phyloP scores from a whole-genome alignment of 805 yeast species.

The Ogataea paraovalis region DNA sequence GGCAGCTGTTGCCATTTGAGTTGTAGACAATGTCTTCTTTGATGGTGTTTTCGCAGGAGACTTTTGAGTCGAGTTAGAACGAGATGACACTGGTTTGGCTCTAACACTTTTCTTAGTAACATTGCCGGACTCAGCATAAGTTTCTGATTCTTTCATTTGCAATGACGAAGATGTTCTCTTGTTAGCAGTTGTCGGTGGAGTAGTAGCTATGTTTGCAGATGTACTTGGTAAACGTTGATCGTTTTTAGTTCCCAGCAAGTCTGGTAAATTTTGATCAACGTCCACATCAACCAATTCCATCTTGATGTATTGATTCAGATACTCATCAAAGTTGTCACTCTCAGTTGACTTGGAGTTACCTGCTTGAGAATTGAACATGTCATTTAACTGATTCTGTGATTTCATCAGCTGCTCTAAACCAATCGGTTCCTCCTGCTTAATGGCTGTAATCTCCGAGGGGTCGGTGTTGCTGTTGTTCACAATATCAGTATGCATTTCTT shows the following conservation, averaged over 20 bases:
- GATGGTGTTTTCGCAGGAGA: background rate
- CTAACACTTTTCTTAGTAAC: background rate
- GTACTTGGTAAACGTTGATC: background rate
- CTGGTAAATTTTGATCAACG: background rate
- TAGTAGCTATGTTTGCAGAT: background rate
- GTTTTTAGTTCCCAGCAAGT: background rate
- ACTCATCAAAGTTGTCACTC: constrained; percentile 13
- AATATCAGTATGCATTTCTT: constrained; percentile 1
- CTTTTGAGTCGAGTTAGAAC: background rate
- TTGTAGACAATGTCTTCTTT: constrained; percentile 17
- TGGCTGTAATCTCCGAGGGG: constrained; percentile 2
- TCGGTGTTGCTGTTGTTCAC: constrained; percentile 3
- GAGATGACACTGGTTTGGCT: background rate
- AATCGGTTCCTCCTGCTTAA: background rate
- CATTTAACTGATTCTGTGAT: constrained; percentile 1
- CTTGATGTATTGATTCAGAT: constrained; percentile 17
- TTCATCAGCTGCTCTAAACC: constrained; percentile 9
- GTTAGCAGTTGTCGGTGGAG: background rate
- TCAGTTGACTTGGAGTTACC: constrained; percentile 1
- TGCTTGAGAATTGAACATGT: background rate
- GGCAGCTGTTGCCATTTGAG: constrained; percentile 29
- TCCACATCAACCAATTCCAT: constrained; percentile 16
- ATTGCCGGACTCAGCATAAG: background rate
- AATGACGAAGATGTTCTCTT: constrained; percentile 9
- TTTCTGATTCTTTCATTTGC: constrained; percentile 6